Evolutionary conservation across 140 eudicot genomes (phyloP), one percentile per base, ranked within the genome.

Genomic region (Oenanthe javanica): DNA sequence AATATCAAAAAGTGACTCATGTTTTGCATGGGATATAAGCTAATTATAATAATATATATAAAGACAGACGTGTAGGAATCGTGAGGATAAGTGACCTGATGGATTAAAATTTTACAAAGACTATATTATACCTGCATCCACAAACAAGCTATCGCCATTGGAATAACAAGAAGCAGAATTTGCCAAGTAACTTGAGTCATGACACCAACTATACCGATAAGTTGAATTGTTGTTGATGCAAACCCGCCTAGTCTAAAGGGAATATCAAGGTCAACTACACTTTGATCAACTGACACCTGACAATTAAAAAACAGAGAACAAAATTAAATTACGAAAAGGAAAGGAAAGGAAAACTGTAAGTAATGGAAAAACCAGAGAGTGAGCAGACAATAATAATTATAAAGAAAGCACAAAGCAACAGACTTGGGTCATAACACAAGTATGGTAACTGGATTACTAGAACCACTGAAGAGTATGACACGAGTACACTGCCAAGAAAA

Each of bases 161-260:
- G 93, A 80, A 89, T 81, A 55, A 87, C 88, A 59, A 87, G 91
- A 36, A 89, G 84, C 87, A 89, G 78, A 42, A 89, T 47, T 80
- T 87, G 88, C 90, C 93, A 89, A 63, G 93, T 89, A 61, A 87
- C 89, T 78, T 72, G 81, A 10, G 86, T 87, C 93, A 87, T 85
- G 15, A 87, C 89, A 77, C 88, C 93, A 55, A 89, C 87, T 76
- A 87, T 87, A 48, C 93, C 89, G 49, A 87, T 16, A 83, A 87
- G 89, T 71, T 89, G 93, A 67, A 89, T 87, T 46, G 93, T 85
- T 75, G 89, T 87, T 55, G 93, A 73, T 77, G 89, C 88, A 78
- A 87, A 87, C 79, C 91, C 87, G 71, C 93, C 89, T 73, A 89
- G 91, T 81, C 93, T 87, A 83, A 85, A 87, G 31, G 83, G 83